Evolutionary conservation across 495 filamentous ascomycete genomes (phyloP), one percentile per base, ranked within the genome.

Genomic region (Annulohypoxylon bovei): DNA sequence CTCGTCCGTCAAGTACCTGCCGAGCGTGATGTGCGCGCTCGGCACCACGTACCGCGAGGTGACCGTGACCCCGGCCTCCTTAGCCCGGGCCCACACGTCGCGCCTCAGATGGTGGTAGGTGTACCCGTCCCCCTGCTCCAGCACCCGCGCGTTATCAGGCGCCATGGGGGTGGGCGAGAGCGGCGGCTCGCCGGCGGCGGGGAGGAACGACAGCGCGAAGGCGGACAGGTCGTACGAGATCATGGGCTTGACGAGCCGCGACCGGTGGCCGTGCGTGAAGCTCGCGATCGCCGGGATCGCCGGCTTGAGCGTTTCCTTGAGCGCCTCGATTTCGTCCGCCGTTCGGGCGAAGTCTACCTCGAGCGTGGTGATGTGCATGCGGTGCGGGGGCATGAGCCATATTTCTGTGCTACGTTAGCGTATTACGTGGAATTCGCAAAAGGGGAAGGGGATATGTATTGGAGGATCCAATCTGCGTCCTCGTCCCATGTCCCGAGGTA

Each of bases 41-140:
- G 93, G 94, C 7, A 96, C 92, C 1, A 91, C 87, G 78, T 98
- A 99, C 60, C 95, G 85, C 30, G 90, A 90, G 14, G 78, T 86
- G 12, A 97, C 82, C 8, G 79, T 76, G 6, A 93, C 83, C 0
- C 91, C 91, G 2, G 86, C 82, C 2, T 78, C 79, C 46, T 81
- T 77, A 11, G 84, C 84, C n/a, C 87, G 77, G 16, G 83, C 82
- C 75, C 88, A 94, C 12, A 96, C 77, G 77, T 97, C 92, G 2
- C 91, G 83, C 1, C 95, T 88, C 4, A 98, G 88, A 78, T 98
- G 94, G 72, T 97, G 95, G 77, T 97, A 98, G 2, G 91, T 93
- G 77, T 93, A 98, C 0, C 27, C 37, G 65, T 93, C 90, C 6
- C 84, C 80, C 14, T 76, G 74, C 0, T 60, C 33, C 11, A 67